A percentile compares a stretch with the other conserved stretches of the same genome.
These are phyloP conservation scores for Aphanomyces stellatus DNA, from an alignment of 352 stramenopile genomes.

Conservation along the genomic window DNA sequence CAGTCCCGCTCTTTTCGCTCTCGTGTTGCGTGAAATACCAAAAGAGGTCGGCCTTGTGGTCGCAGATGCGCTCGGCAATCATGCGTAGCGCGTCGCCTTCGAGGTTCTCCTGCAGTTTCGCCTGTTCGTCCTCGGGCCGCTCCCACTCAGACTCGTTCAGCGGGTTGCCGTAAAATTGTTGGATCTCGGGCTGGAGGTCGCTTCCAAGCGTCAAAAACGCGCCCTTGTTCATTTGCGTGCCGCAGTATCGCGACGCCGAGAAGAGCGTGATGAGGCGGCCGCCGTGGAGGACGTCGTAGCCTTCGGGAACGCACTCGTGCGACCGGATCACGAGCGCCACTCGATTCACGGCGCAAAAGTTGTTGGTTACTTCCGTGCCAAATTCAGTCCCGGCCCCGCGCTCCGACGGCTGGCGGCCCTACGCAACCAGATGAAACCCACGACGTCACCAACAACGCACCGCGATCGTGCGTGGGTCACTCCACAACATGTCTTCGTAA, in stretches of 20 bases:
- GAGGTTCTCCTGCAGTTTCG: slow-evolving; percentile 66
- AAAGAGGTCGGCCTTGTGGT: slow-evolving; percentile 87
- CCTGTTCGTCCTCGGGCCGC: slow-evolving; percentile 38
- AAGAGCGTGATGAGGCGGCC: slow-evolving; percentile 89
- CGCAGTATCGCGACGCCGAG: slow-evolving; percentile 87
- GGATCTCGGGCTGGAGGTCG: slow-evolving; percentile 88
- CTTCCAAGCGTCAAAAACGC: slow-evolving; percentile 87
- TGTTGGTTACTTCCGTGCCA: slow-evolving; percentile 88
- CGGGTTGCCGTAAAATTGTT: slow-evolving; percentile 90
- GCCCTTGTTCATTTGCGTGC: slow-evolving; percentile 89
- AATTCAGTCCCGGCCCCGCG: slow-evolving; percentile 90
- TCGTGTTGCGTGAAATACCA: slow-evolving; percentile 93
- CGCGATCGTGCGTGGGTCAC: slow-evolving; percentile 74
- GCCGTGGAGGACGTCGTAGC: slow-evolving; percentile 86
- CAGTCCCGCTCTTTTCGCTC: slow-evolving; percentile 77
- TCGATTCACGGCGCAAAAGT: slow-evolving; percentile 91
- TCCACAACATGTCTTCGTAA: slow-evolving; percentile 92
- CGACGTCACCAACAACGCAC: not conserved
- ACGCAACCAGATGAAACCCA: not conserved
- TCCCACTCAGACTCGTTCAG: slow-evolving; percentile 78
- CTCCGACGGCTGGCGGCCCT: slow-evolving; percentile 63
- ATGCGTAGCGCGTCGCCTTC: slow-evolving; percentile 88
- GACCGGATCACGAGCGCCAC: slow-evolving; percentile 89
- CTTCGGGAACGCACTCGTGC: slow-evolving; percentile 90
- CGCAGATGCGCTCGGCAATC: slow-evolving; percentile 90